A percentile compares a stretch with the other conserved stretches of the same genome.
Conservation (phyloP, 345 rosid genomes). For the Arabis hirsuta region DNA sequence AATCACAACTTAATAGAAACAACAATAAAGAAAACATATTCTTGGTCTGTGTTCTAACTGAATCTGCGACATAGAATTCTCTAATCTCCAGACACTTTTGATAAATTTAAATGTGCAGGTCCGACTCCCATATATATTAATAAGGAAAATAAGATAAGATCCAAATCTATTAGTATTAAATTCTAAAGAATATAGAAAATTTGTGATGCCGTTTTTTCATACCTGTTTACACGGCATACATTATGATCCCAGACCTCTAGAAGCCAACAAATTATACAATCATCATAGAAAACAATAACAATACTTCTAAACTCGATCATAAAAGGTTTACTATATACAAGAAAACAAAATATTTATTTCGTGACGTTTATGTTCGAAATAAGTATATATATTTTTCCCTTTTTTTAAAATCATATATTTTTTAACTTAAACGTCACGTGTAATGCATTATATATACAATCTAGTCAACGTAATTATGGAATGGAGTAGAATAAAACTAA, state of each 20-base stretch:
- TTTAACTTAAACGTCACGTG: slow-evolving; percentile 30
- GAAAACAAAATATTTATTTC: not conserved
- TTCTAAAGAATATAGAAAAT: not conserved
- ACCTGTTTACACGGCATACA: slow-evolving; percentile 32
- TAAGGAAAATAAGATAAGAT: not conserved
- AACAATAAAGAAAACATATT: no score
- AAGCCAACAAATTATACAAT: slow-evolving; percentile 20
- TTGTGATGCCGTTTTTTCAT: not conserved
- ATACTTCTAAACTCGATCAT: slow-evolving; percentile 2
- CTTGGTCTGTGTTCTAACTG: no score
- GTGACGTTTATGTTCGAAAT: no score
- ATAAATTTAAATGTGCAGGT: no score
- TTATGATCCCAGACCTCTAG: slow-evolving; percentile 26
- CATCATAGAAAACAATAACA: slow-evolving; percentile 2
- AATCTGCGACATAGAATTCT: no score
- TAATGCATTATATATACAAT: slow-evolving; percentile 27
- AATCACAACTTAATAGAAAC: no score
- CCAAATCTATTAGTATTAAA: not conserved
- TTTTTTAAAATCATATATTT: no score
- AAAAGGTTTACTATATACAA: not conserved
- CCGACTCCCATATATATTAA: no score
- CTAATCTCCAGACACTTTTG: no score
- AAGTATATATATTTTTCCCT: no score
- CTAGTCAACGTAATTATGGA: slow-evolving; percentile 31
- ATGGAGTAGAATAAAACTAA: not conserved